Conservation (phyloP, 441 rosid genomes). For the Daphne laureola region DNA sequence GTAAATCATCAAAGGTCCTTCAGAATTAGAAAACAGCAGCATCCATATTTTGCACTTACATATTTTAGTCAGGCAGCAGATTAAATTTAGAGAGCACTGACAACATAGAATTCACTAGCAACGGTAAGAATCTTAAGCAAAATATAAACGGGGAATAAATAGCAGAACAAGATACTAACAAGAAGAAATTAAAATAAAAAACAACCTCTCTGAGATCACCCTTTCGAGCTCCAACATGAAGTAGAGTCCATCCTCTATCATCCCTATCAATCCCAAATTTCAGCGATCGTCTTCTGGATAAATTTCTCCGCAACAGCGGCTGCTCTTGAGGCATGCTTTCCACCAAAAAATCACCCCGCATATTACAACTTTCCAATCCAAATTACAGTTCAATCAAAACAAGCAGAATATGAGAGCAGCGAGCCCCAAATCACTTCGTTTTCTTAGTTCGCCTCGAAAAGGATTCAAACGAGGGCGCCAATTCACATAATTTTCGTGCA, state of each 20-base stretch:
- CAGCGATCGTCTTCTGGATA: conserved; percentile 46
- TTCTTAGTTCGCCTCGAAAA: neutral
- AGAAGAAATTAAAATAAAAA: neutral
- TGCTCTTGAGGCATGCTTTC: conserved; percentile 38
- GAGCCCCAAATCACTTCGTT: neutral
- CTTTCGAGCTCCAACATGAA: conserved; percentile 70
- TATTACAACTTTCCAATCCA: conserved; percentile 1
- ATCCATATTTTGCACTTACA: too few species aligned
- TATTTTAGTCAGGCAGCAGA: too few species aligned
- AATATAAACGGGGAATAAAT: too few species aligned
- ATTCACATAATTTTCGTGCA: conserved; percentile 19
- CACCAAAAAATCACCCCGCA: conserved; percentile 1
- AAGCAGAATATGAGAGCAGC: neutral
- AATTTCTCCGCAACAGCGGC: conserved; percentile 41
- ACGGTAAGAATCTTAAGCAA: too few species aligned
- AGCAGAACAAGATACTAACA: neutral
- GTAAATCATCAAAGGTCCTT: too few species aligned
- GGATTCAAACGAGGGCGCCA: conserved; percentile 5
- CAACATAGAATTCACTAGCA: too few species aligned
- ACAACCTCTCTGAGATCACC: conserved; percentile 71
- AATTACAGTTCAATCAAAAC: neutral
- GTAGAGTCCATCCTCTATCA: conserved; percentile 85
- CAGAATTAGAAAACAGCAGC: too few species aligned
- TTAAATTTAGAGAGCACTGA: too few species aligned
- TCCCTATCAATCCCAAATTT: conserved; percentile 45